These are phyloP conservation scores for Suhomyces sp. DNA, from an alignment of 805 yeast genomes.

Conservation along the genomic window DNA sequence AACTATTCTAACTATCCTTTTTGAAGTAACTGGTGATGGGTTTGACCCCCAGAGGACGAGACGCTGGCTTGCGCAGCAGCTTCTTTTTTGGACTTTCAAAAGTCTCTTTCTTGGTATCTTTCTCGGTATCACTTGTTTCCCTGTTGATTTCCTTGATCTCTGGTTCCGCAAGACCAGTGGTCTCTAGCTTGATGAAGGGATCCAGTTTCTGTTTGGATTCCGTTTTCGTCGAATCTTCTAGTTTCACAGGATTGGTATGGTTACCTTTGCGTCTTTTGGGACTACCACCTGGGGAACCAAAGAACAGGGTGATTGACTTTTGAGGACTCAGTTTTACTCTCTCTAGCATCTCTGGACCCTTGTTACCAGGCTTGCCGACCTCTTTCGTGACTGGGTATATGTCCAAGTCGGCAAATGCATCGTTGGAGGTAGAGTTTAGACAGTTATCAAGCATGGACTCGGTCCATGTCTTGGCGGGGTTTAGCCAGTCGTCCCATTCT, in stretches of 20 bases:
- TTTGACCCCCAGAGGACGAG: background rate
- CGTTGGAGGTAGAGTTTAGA: slow-evolving; percentile 33
- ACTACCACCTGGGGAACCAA: slow-evolving; percentile 6
- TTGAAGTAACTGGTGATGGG: background rate
- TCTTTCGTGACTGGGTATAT: slow-evolving; percentile 55
- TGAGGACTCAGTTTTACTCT: slow-evolving; percentile 20
- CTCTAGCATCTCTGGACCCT: slow-evolving; percentile 40
- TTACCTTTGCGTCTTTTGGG: background rate
- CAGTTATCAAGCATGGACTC: slow-evolving; percentile 35
- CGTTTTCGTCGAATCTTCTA: background rate
- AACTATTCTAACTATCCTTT: background rate
- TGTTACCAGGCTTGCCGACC: slow-evolving; percentile 60
- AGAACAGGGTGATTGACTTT: slow-evolving; percentile 27
- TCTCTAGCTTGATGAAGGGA: background rate
- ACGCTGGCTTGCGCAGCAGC: slow-evolving; percentile 1
- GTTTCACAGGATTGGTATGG: background rate
- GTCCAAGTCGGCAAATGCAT: slow-evolving; percentile 37
- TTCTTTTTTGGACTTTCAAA: background rate
- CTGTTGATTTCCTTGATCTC: background rate
- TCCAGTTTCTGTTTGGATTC: background rate
- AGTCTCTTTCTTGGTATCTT: background rate
- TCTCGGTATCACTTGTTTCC: background rate
- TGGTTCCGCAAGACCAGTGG: background rate
- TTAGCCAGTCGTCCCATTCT: slow-evolving; percentile 67
- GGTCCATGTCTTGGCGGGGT: slow-evolving; percentile 39